Percentiles rank a stretch among this genome's conserved stretches.
phyloP scores from a whole-genome alignment of 257 asterid species.

The Henckelia pumila region DNA sequence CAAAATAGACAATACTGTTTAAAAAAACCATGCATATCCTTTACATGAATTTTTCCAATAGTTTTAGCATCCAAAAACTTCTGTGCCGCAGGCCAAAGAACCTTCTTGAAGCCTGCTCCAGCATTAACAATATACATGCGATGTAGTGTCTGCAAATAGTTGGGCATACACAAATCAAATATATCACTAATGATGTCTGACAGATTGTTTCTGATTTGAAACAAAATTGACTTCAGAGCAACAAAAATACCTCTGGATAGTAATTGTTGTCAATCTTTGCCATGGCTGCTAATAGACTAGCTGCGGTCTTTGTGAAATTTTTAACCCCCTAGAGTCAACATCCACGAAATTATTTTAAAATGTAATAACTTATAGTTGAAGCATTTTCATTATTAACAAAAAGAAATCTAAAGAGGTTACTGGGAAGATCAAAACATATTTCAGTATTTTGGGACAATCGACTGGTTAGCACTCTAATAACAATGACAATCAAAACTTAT shows the following conservation, averaged over 20 bases:
- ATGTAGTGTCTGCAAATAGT: constrained; percentile 71
- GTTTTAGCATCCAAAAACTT: constrained; percentile 82
- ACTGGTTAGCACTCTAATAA: not conserved
- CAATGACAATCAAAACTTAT: too few relatives aligned
- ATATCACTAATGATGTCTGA: constrained; percentile 7
- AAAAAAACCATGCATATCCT: not conserved
- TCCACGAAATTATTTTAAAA: constrained; percentile 4
- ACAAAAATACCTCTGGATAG: constrained; percentile 80
- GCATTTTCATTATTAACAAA: constrained; percentile 14
- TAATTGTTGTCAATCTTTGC: constrained; percentile 73
- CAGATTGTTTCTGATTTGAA: constrained; percentile 4
- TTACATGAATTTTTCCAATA: constrained; percentile 72
- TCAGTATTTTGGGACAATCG: not conserved
- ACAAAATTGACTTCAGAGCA: constrained; percentile 20
- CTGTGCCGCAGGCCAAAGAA: constrained; percentile 96
- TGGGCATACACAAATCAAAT: constrained; percentile 23
- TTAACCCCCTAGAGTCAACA: constrained; percentile 66
- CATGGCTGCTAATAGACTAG: constrained; percentile 74
- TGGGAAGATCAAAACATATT: constrained; percentile 10
- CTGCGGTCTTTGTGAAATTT: constrained; percentile 71
- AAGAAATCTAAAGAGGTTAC: constrained; percentile 7
- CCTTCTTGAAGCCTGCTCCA: constrained; percentile 83
- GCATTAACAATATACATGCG: constrained; percentile 89
- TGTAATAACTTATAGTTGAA: constrained; percentile 7
- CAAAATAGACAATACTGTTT: not conserved